These are phyloP conservation scores for Phaeoacremonium minimum DNA, from an alignment of 2,329 filamentous ascomycete species.

Conservation along the genomic window DNA sequence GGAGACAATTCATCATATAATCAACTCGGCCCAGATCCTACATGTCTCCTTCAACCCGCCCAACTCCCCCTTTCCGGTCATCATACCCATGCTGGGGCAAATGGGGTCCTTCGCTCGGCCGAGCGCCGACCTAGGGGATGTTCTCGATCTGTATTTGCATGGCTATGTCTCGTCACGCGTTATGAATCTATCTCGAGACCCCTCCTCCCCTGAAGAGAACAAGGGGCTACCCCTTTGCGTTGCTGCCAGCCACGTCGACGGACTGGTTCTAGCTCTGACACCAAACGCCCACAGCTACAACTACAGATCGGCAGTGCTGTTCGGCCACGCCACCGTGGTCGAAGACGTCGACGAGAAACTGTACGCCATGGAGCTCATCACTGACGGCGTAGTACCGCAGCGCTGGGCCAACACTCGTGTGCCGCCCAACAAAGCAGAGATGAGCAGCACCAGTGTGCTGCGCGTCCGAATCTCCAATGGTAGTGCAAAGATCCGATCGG, in stretches of 20 bases:
- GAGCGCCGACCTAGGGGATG: slow-evolving; percentile 55
- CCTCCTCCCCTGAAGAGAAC: slow-evolving; percentile 3
- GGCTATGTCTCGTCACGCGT: slow-evolving; percentile 78
- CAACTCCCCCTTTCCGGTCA: slow-evolving; percentile 66
- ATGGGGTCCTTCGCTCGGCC: slow-evolving; percentile 68
- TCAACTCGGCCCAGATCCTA: slow-evolving; percentile 70
- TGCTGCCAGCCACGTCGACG: slow-evolving; percentile 71
- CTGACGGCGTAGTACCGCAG: slow-evolving; percentile 64
- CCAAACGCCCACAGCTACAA: slow-evolving; percentile 82
- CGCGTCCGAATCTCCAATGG: slow-evolving; percentile 65
- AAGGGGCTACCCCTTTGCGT: slow-evolving; percentile 67
- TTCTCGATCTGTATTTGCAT: slow-evolving; percentile 75
- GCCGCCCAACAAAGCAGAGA: slow-evolving; percentile 69
- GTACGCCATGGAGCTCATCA: slow-evolving; percentile 76
- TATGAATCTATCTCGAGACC: slow-evolving; percentile 56
- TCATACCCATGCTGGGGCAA: slow-evolving; percentile 81
- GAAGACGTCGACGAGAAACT: slow-evolving; percentile 65
- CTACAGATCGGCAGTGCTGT: slow-evolving; percentile 76
- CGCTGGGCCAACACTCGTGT: slow-evolving; percentile 67
- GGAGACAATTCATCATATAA: slow-evolving; percentile 67
- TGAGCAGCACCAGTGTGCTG: slow-evolving; percentile 70
- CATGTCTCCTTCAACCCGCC: slow-evolving; percentile 73
- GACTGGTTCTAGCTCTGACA: slow-evolving; percentile 73
- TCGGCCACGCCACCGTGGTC: slow-evolving; percentile 68
- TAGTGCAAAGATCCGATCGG: slow-evolving; percentile 70